Conservation (phyloP, 2,329 filamentous ascomycete species). For the Venturiaceae sp. region DNA sequence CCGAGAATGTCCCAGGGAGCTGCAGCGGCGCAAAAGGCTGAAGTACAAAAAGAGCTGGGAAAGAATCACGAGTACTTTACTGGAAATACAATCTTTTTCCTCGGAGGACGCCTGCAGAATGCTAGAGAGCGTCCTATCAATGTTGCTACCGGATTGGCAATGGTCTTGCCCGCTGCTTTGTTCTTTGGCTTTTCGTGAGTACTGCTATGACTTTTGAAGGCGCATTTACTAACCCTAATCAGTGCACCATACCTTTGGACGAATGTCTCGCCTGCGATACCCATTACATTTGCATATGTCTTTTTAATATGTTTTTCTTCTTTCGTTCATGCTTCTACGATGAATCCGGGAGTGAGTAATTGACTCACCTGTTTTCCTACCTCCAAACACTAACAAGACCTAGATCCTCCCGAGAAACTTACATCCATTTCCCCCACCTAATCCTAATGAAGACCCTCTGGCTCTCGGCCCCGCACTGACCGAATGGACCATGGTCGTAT, state of each 20-base stretch:
- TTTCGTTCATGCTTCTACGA: constrained; percentile 83
- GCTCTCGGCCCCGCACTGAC: constrained; percentile 75
- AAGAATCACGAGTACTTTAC: constrained; percentile 88
- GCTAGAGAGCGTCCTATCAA: constrained; percentile 82
- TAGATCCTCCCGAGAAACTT: constrained; percentile 89
- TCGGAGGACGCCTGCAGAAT: constrained; percentile 80
- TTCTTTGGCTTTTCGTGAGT: constrained; percentile 75
- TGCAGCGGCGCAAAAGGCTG: constrained; percentile 40
- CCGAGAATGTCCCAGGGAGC: constrained; percentile 35
- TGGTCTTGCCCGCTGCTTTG: constrained; percentile 68
- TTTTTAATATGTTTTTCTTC: constrained; percentile 86
- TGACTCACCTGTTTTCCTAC: not conserved
- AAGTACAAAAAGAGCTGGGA: constrained; percentile 36
- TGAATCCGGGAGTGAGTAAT: constrained; percentile 78
- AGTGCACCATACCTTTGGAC: constrained; percentile 75
- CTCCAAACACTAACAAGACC: constrained; percentile 9
- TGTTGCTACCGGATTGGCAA: constrained; percentile 69
- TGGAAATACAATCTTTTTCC: constrained; percentile 85
- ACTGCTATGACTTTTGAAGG: not conserved
- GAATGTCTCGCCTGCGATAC: constrained; percentile 78
- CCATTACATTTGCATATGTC: constrained; percentile 84
- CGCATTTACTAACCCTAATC: constrained; percentile 14
- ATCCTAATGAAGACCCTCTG: constrained; percentile 71
- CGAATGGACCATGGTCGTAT: constrained; percentile 88
- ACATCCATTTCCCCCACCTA: constrained; percentile 71